Evolutionary conservation across 768 basidiomycete species (phyloP).

Genomic region (Lentinula aciculospora): DNA sequence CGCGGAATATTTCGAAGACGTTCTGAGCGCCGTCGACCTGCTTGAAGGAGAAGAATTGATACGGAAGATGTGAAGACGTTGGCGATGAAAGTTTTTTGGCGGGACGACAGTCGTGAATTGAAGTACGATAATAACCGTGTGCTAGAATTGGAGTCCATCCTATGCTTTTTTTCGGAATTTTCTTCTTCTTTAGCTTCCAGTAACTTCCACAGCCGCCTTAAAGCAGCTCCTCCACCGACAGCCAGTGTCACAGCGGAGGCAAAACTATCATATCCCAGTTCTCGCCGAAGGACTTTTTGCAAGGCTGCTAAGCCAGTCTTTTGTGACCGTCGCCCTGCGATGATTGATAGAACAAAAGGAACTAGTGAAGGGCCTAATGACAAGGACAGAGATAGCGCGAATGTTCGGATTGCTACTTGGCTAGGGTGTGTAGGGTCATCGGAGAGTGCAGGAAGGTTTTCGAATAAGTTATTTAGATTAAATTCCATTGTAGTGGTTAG

Average conservation of each 20-base stretch:
- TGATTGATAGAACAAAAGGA: conserved; percentile 38
- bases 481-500: not conserved
- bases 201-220: conserved; percentile 40
- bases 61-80: conserved; percentile 51
- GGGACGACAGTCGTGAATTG: conserved; percentile 22
- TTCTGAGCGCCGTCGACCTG: conserved; percentile 31
- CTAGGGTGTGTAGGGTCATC: conserved; percentile 43
- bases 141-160: not conserved
- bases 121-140: conserved; percentile 13
- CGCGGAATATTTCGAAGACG: conserved; percentile 15
- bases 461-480: not conserved
- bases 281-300: conserved; percentile 38
- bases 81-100: conserved; percentile 52
- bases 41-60: conserved; percentile 55
- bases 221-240: conserved; percentile 56
- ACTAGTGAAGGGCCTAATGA: conserved; percentile 63
- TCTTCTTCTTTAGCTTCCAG: conserved; percentile 10
- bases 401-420: conserved; percentile 62
- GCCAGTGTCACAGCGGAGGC: conserved; percentile 62
- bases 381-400: conserved; percentile 57
- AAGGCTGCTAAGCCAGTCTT: conserved; percentile 17
- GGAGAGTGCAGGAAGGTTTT: conserved; percentile 19
- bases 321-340: conserved; percentile 16
- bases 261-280: conserved; percentile 59
- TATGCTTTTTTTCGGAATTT: not conserved